A percentile compares a stretch with the other conserved stretches of the same genome.
Conservation (phyloP, 306 rosid species). For the Albizia julibrissin region DNA sequence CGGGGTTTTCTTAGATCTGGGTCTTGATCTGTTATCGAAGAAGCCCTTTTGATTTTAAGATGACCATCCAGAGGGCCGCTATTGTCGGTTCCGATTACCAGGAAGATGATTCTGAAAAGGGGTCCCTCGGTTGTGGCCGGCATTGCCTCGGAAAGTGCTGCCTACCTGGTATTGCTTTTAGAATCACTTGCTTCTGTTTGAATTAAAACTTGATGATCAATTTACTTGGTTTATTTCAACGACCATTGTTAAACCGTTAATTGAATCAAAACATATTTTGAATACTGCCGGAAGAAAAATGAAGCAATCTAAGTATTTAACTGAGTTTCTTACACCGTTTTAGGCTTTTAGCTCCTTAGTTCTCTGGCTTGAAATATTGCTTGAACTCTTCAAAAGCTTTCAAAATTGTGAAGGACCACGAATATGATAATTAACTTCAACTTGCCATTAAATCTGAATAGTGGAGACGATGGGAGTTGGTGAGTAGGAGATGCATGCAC, state of each 20-base stretch:
- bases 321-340: not conserved
- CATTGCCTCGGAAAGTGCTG: constrained; percentile 40
- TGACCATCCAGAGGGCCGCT: constrained; percentile 34
- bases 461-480: not conserved
- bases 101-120: constrained; percentile 25
- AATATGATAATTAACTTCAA: not conserved
- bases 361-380: not conserved
- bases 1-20: not conserved
- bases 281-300: not conserved
- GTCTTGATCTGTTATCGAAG: not conserved
- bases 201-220: not conserved
- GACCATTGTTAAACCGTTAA: not conserved
- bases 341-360: not conserved
- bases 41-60: not conserved
- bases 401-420: not conserved
- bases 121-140: constrained; percentile 27
- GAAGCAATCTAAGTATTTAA: not conserved
- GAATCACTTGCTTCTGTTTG: not conserved
- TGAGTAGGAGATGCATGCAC: not conserved
- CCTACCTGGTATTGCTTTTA: constrained; percentile 24
- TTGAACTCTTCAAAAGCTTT: not conserved
- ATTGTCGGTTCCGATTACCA: constrained; percentile 36
- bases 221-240: not conserved
- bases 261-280: not conserved
- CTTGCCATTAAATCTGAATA: not conserved